Conservation (phyloP, 2,329 filamentous ascomycete species). For the Lasiodiplodia citricola region DNA sequence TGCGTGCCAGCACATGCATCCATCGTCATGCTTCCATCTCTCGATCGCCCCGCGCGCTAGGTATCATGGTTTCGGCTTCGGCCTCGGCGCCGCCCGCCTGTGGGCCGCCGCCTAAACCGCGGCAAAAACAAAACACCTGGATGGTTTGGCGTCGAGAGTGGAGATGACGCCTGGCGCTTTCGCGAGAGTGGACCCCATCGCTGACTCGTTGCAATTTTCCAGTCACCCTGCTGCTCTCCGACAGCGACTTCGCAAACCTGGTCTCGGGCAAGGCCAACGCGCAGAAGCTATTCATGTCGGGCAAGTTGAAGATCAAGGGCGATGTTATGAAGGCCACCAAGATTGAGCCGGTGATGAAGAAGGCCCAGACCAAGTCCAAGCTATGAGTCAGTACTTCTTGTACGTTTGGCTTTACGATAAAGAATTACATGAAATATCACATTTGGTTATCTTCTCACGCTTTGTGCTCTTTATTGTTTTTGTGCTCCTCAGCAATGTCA, state of each 20-base stretch:
- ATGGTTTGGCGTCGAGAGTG: neutral
- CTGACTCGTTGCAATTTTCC: conserved; percentile 3
- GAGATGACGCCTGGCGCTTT: neutral
- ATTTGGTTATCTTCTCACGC: neutral
- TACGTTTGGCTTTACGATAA: neutral
- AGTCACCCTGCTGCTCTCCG: conserved; percentile 83
- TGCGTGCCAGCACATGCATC: neutral
- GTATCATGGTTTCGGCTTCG: conserved; percentile 3
- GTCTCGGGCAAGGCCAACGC: conserved; percentile 89
- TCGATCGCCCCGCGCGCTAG: neutral
- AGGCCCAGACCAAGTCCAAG: conserved; percentile 74
- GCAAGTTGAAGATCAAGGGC: conserved; percentile 97
- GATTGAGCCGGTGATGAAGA: conserved; percentile 90
- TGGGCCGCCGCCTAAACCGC: neutral
- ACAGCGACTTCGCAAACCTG: conserved; percentile 84
- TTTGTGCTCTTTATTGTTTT: conserved; percentile 56
- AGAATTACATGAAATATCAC: conserved; percentile 30
- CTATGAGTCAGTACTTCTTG: conserved; percentile 54
- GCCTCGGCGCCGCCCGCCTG: conserved; percentile 1
- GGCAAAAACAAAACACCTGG: neutral
- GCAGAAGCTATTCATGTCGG: conserved; percentile 95
- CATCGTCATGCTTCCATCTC: neutral
- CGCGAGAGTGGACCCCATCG: neutral
- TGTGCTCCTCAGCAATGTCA: conserved; percentile 81
- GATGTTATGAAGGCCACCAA: conserved; percentile 99